phyloP scores from a whole-genome alignment of 164 flowering plant genomes.

The Stephania yunnanensis region DNA sequence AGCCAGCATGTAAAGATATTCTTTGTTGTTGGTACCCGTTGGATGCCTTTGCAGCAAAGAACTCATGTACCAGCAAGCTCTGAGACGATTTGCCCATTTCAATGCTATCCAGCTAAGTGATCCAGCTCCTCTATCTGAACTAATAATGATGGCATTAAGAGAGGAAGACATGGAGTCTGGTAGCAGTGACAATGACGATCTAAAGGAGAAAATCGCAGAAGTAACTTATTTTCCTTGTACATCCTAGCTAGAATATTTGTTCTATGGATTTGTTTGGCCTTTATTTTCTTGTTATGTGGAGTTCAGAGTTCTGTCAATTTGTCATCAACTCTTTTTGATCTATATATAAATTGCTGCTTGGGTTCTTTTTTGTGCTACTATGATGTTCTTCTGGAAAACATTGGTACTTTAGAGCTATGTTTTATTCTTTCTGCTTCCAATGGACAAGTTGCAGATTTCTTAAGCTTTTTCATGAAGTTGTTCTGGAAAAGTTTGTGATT shows the following conservation, averaged over 20 bases:
- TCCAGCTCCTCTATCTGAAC: constrained; percentile 62
- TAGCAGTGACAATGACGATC: constrained; percentile 51
- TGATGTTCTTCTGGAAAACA: background rate
- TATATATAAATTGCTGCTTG: background rate
- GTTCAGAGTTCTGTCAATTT: background rate
- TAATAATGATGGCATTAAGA: constrained; percentile 73
- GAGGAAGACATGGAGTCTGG: constrained; percentile 71
- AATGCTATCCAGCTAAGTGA: constrained; percentile 91
- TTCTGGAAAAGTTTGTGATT: background rate
- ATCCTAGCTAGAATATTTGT: background rate
- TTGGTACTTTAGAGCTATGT: background rate
- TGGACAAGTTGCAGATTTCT: background rate
- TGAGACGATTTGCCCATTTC: constrained; percentile 90
- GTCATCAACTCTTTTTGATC: background rate
- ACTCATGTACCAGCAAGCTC: constrained; percentile 95
- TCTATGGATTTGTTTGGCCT: background rate
- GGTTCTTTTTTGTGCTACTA: background rate
- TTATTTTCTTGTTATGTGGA: background rate
- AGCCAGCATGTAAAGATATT: background rate
- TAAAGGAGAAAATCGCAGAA: constrained; percentile 75
- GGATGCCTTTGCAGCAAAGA: constrained; percentile 63
- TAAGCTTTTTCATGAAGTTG: background rate
- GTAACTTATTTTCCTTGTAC: constrained; percentile 31
- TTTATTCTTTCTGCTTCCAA: background rate
- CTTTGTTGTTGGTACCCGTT: background rate